These are phyloP conservation scores for Vigna mungo DNA, from an alignment of 306 rosid genomes.

Conservation along the genomic window DNA sequence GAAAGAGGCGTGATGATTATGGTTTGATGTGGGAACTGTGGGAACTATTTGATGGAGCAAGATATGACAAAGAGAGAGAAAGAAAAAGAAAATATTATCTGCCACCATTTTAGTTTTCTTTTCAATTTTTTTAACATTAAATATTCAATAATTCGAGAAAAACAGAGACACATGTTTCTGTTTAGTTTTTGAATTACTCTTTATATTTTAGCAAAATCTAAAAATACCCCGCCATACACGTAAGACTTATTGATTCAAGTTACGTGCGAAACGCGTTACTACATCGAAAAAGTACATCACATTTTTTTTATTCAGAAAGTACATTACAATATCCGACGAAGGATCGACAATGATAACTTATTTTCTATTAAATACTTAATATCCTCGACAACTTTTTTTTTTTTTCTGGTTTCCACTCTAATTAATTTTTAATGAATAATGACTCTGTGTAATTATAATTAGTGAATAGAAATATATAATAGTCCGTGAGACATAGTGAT, in stretches of 20 bases:
- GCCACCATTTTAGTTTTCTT: background rate
- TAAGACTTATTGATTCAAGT: background rate
- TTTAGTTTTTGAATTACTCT: background rate
- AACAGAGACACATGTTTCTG: background rate
- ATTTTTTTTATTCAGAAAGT: background rate
- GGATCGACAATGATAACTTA: conserved; percentile 6
- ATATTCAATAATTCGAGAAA: background rate
- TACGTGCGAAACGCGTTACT: conserved; percentile 7
- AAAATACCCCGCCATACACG: conserved; percentile 8
- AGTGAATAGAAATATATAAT: conserved; percentile 1
- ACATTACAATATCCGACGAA: conserved; percentile 4
- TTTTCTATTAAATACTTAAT: background rate
- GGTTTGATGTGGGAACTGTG: conserved; percentile 69
- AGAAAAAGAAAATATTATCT: background rate
- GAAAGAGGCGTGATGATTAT: conserved; percentile 58
- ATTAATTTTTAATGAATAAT: too few species aligned
- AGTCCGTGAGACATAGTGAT: conserved; percentile 20
- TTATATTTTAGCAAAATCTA: background rate
- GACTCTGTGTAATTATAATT: background rate
- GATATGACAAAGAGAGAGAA: conserved; percentile 62
- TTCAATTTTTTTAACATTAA: background rate
- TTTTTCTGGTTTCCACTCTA: background rate
- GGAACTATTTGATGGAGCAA: conserved; percentile 67
- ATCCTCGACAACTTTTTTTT: background rate
- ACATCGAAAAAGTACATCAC: background rate